These are phyloP conservation scores for Macrotyloma uniflorum DNA, from an alignment of 306 rosid species.

Conservation along the genomic window DNA sequence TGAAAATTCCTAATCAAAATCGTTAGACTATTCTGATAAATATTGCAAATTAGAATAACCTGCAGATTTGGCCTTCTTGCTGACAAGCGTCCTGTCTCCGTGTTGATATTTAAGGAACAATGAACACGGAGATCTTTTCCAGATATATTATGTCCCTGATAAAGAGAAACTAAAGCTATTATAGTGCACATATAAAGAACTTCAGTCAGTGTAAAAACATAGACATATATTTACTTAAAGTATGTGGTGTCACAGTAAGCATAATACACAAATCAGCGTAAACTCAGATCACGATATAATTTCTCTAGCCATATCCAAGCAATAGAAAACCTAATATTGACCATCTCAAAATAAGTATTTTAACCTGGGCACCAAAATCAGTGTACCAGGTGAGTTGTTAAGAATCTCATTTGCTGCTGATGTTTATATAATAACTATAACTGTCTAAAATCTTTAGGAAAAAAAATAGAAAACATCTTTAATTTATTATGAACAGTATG, in stretches of 20 bases:
- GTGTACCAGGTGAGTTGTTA: neutral
- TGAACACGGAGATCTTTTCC: conserved; percentile 85
- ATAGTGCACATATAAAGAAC: neutral
- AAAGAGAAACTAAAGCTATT: conserved; percentile 35
- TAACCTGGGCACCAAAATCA: neutral
- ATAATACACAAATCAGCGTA: neutral
- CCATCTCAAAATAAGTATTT: neutral
- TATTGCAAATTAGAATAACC: conserved; percentile 53
- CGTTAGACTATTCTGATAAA: neutral
- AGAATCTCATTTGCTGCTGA: neutral
- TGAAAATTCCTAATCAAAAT: conserved; percentile 28
- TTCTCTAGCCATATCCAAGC: conserved; percentile 4
- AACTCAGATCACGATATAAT: conserved; percentile 11
- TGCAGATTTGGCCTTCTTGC: conserved; percentile 97
- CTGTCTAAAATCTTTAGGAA: neutral
- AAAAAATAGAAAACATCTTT: conserved; percentile 7
- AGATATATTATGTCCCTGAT: conserved; percentile 82
- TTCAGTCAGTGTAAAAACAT: conserved; percentile 11
- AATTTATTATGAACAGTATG: neutral
- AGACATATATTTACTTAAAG: neutral
- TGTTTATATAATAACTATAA: neutral
- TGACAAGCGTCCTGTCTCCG: conserved; percentile 92
- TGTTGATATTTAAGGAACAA: conserved; percentile 90
- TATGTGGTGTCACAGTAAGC: conserved; percentile 10
- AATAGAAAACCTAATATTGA: neutral